These are phyloP conservation scores for Penicilliopsis zonata DNA, from an alignment of 495 filamentous ascomycete species.

Conservation along the genomic window DNA sequence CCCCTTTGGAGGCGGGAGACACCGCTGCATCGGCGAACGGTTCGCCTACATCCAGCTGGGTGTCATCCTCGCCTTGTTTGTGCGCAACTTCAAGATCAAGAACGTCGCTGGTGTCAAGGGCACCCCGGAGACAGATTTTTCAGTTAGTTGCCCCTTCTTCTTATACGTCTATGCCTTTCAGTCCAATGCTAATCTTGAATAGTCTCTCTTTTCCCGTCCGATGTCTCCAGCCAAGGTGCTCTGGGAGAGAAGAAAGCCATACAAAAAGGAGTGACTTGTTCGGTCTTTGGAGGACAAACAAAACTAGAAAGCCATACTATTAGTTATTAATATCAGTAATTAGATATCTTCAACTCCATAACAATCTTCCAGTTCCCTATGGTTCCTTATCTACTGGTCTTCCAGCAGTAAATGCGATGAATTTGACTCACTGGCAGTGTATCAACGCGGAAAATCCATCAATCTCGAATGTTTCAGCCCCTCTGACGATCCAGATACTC, in stretches of 20 bases:
- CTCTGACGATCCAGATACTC: too few species aligned
- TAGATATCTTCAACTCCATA: neutral
- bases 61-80: slow-evolving; percentile 70
- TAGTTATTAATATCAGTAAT: too few species aligned
- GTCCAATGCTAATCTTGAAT: slow-evolving; percentile 1
- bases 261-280: neutral
- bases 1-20: slow-evolving; percentile 87
- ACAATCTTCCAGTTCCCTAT: neutral
- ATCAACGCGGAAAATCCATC: neutral
- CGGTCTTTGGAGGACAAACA: too few species aligned
- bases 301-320: too few species aligned
- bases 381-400: too few species aligned
- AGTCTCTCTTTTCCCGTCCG: slow-evolving; percentile 40
- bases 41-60: slow-evolving; percentile 90
- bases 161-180: neutral
- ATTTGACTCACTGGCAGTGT: too few species aligned
- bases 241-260: slow-evolving; percentile 48
- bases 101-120: slow-evolving; percentile 56
- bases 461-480: neutral
- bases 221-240: slow-evolving; percentile 49
- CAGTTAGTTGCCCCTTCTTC: slow-evolving; percentile 37
- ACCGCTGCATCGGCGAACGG: slow-evolving; percentile 93
- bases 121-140: slow-evolving; percentile 77
- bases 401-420: too few species aligned
- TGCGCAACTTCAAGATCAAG: slow-evolving; percentile 61